Conservation (phyloP, 2,329 filamentous ascomycete genomes). For the Ophiostoma australiae region DNA sequence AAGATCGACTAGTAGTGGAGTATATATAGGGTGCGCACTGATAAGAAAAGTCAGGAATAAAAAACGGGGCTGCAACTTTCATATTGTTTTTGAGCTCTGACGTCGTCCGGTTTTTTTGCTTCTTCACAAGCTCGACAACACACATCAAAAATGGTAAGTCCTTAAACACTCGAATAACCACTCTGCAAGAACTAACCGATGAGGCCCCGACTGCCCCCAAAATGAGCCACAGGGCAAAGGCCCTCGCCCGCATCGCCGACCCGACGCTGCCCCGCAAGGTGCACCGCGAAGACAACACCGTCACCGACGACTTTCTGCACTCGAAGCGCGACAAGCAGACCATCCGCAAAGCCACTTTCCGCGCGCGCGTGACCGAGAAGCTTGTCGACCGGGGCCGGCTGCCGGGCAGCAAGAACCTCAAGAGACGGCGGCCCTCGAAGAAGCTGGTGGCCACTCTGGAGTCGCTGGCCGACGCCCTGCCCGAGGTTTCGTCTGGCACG, state of each 20-base stretch:
- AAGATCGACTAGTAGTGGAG: background rate
- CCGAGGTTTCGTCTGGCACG: constrained; percentile 49
- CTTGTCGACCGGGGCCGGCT: constrained; percentile 20
- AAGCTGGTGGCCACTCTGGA: constrained; percentile 74
- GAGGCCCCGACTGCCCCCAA: constrained; percentile 24
- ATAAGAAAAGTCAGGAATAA: constrained; percentile 1
- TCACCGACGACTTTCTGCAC: constrained; percentile 57
- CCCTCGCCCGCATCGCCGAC: constrained; percentile 48
- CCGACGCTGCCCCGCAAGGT: constrained; percentile 49
- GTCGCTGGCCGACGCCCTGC: constrained; percentile 73
- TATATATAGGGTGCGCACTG: background rate
- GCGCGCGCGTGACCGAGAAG: constrained; percentile 68
- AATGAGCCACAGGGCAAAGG: constrained; percentile 41
- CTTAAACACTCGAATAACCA: background rate
- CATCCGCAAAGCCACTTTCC: constrained; percentile 75
- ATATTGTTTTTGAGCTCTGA: background rate
- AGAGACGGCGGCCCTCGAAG: constrained; percentile 63
- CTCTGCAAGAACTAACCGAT: background rate
- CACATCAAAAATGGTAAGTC: background rate
- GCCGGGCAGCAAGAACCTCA: constrained; percentile 40
- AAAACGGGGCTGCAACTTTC: background rate
- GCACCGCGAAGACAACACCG: constrained; percentile 48
- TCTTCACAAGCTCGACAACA: background rate
- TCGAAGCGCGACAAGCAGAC: constrained; percentile 78
- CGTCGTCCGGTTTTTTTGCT: background rate